Evolutionary conservation across 1,139 yeast genomes (phyloP).

Genomic region (Candida buenavistaensis): DNA sequence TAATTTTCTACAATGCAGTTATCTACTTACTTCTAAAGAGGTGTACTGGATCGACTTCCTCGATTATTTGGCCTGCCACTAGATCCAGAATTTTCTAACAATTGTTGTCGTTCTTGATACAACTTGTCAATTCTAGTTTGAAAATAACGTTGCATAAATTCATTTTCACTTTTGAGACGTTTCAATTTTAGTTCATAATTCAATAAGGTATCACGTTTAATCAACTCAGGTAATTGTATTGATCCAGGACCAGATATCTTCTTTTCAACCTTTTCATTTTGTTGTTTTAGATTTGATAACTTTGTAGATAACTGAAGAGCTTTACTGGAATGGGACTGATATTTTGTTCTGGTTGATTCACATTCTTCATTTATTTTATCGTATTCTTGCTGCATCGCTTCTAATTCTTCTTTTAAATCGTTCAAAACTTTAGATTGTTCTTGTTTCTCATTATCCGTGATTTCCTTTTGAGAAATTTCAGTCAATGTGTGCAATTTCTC

Average conservation of each 20-base stretch:
- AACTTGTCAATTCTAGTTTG: conserved; percentile 37
- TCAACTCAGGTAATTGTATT: conserved; percentile 38
- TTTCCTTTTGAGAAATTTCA: conserved; percentile 8
- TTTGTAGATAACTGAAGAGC: conserved; percentile 53
- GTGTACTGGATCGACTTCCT: conserved; percentile 42
- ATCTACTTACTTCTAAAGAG: too few species aligned
- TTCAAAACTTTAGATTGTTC: conserved; percentile 30
- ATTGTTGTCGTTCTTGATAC: conserved; percentile 38
- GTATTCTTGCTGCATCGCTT: conserved; percentile 26
- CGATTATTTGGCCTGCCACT: conserved; percentile 36
- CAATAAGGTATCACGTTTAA: conserved; percentile 35
- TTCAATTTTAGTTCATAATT: conserved; percentile 28
- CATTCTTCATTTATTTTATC: conserved; percentile 29
- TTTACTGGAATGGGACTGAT: conserved; percentile 53
- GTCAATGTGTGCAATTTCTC: conserved; percentile 20
- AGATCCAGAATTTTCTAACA: conserved; percentile 32
- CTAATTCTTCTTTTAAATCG: conserved; percentile 31
- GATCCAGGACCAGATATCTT: conserved; percentile 48
- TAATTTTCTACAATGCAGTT: too few species aligned
- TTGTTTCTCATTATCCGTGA: conserved; percentile 12
- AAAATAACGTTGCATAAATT: conserved; percentile 28
- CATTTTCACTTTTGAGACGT: conserved; percentile 32
- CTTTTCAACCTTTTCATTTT: conserved; percentile 27
- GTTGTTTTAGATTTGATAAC: conserved; percentile 28
- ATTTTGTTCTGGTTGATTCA: conserved; percentile 45